Base-by-base conservation (phyloP, 2,329 filamentous ascomycete genomes). In the Teratosphaeria destructans region DNA sequence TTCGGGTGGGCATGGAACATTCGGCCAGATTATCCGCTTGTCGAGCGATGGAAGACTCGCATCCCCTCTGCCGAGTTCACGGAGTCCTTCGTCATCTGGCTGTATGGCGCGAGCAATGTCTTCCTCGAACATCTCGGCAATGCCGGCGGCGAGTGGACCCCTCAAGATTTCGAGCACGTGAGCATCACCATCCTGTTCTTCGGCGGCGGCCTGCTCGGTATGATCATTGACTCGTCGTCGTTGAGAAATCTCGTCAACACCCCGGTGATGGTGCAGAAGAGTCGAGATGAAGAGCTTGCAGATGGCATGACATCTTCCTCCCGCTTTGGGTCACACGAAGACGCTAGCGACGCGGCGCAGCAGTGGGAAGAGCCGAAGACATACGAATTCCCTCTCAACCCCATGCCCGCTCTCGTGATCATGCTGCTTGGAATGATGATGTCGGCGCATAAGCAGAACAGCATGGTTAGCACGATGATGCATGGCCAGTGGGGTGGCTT, bases 1-100 rank as follows among this genome's bases (percentile, higher is more conserved):
- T 82, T 93, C 59, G 93, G 93, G 65, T 97, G 93, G 93, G 90
- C 91, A 0, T 96, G 93, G 93, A 97, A 97, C 68, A 75, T 92
- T 61, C 88, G 88, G 61, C 90, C 90, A 8, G 70, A 77, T 5
- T 73, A 74, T 60, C 78, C 78, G 10, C 70, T 83, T 12, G 80
- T 84, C 19, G 80, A 82, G 64, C 83, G 79, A 69, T 87, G 87
- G 82, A 84, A 84, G 56, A 73, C 79, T 47, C 76, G 73, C 54
- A 67, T 84, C 34, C 89, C 88, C 0, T 89, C 89, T 0, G 90
- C 89, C 27, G 93, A 97, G 75, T 96, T 95, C 67, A 84, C 87
- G 55, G 93, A 97, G 74, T 95, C 90, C 37, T 86, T 87, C 59
- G 83, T 96, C 65, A 96, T 97, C 64, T 95, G 91, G 77, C 78